Conservation (phyloP, 108 stramenopile genomes). For the Conticribra guillardii region DNA sequence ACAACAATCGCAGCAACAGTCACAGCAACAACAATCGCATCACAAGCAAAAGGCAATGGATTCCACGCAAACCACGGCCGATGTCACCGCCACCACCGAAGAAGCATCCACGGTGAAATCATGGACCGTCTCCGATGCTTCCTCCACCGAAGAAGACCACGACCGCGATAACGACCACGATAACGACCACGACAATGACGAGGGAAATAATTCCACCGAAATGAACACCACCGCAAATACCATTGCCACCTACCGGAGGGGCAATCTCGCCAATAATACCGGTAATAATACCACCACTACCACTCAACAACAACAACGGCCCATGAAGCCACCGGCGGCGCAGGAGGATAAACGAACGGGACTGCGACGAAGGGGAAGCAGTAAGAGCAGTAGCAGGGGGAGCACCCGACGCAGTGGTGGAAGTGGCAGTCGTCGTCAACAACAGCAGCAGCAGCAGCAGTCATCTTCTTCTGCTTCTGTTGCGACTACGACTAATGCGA, state of each 20-base stretch:
- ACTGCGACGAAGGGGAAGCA: too few relatives aligned
- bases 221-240: not conserved
- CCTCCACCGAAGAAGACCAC: constrained; percentile 9
- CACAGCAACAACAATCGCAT: not conserved
- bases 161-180: not conserved
- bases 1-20: not conserved
- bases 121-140: constrained; percentile 31
- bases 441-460: too few relatives aligned
- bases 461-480: too few relatives aligned
- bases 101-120: constrained; percentile 11
- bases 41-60: not conserved
- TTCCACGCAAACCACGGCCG: constrained; percentile 8
- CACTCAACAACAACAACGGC: too few relatives aligned
- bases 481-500: not conserved
- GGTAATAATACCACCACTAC: too few relatives aligned
- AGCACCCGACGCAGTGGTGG: too few relatives aligned
- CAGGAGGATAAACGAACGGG: too few relatives aligned
- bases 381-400: too few relatives aligned
- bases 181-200: not conserved
- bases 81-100: not conserved
- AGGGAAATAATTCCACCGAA: not conserved
- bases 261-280: too few relatives aligned
- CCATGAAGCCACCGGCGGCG: too few relatives aligned
- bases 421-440: too few relatives aligned
- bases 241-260: not conserved